These are phyloP conservation scores for Cyclospora cayetanensis DNA, from an alignment of 169 alveolate species.

Conservation along the genomic window DNA sequence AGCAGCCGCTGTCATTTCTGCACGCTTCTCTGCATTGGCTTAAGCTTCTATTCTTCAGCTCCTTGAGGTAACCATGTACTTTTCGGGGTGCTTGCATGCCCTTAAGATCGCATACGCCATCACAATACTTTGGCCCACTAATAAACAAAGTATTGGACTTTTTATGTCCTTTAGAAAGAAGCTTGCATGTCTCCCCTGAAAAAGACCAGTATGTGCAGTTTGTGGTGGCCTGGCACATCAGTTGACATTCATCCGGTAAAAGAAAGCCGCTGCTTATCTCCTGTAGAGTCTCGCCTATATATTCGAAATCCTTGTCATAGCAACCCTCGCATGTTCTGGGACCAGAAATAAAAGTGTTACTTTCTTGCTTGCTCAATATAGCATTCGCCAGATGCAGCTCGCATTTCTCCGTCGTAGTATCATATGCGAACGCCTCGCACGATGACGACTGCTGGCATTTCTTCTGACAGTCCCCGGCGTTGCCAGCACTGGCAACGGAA, in stretches of 20 bases:
- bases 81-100: background rate
- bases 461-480: background rate
- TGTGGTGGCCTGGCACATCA: background rate
- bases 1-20: background rate
- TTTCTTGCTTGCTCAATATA: background rate
- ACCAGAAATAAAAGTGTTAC: constrained; percentile 1
- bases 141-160: background rate
- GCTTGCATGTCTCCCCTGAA: background rate
- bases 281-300: background rate
- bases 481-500: background rate
- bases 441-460: background rate
- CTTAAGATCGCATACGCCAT: background rate
- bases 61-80: background rate
- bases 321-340: background rate
- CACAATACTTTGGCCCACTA: background rate
- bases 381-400: background rate
- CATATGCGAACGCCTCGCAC: constrained; percentile 27
- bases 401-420: background rate
- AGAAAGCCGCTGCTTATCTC: background rate
- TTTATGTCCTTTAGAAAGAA: background rate
- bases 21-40: background rate
- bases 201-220: background rate
- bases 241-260: background rate
- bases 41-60: background rate
- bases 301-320: background rate